Conservation (phyloP, 768 basidiomycete species). For the Pulveroboletus ravenelii region DNA sequence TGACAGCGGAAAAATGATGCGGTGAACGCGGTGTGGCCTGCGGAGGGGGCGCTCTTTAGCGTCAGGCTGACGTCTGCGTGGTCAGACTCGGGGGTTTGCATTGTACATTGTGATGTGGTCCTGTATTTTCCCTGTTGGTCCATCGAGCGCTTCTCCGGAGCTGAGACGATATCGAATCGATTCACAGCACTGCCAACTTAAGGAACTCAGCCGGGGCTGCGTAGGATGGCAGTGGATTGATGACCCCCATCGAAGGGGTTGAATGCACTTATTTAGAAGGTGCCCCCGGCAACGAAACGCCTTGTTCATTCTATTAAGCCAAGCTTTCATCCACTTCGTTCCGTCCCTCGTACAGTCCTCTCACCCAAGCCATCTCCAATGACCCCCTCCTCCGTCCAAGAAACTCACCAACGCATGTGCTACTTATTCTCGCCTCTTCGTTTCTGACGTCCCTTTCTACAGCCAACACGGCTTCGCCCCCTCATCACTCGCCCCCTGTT, state of each 20-base stretch:
- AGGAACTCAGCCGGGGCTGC: too few relatives aligned
- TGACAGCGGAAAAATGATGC: neutral
- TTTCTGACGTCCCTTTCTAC: neutral
- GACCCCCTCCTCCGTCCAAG: constrained; percentile 13
- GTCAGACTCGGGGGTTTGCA: too few relatives aligned
- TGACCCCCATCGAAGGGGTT: constrained; percentile 12
- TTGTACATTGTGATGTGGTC: too few relatives aligned
- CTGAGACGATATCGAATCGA: too few relatives aligned
- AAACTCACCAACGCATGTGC: constrained; percentile 18
- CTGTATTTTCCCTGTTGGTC: too few relatives aligned
- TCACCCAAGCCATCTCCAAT: too few relatives aligned
- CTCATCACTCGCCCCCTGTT: constrained; percentile 32
- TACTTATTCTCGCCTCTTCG: neutral
- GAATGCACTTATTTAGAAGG: neutral
- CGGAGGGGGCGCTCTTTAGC: too few relatives aligned
- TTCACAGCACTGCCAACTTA: too few relatives aligned
- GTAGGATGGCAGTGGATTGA: neutral
- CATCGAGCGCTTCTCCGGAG: too few relatives aligned
- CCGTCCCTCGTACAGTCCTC: too few relatives aligned
- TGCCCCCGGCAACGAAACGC: neutral
- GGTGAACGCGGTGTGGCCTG: neutral
- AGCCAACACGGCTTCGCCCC: constrained; percentile 17
- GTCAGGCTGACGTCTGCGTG: too few relatives aligned
- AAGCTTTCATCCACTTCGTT: constrained; percentile 10
- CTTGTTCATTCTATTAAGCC: constrained; percentile 13